Evolutionary conservation across 345 rosid genomes (phyloP).

Genomic region (Salix arbutifolia): DNA sequence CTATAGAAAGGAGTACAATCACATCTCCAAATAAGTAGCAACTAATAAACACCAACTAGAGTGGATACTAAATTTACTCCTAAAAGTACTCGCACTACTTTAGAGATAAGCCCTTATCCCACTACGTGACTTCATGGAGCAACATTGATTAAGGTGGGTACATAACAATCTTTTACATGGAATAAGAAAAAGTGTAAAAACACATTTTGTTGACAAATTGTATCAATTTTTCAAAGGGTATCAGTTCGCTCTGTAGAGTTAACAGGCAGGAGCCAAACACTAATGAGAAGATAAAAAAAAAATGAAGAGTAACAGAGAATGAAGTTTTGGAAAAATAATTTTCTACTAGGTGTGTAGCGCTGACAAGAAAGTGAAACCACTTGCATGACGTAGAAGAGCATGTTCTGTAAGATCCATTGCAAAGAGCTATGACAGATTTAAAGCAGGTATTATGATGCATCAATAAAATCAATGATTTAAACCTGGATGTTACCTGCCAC

Average conservation of each 20-base stretch:
- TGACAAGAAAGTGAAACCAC: not conserved
- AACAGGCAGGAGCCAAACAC: no score
- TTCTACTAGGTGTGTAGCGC: not conserved
- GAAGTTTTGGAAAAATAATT: not conserved
- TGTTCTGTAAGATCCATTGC: not conserved
- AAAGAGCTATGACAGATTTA: not conserved
- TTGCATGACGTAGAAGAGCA: not conserved
- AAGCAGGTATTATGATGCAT: not conserved
- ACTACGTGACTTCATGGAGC: not conserved
- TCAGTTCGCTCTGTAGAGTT: not conserved
- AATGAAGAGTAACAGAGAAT: no score
- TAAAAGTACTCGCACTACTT: not conserved
- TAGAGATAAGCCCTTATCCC: not conserved
- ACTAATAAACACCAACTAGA: not conserved
- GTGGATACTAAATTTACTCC: not conserved
- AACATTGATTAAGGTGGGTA: no score
- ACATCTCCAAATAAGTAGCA: not conserved
- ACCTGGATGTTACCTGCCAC: slow-evolving; percentile 23
- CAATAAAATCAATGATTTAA: not conserved
- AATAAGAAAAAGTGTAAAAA: not conserved
- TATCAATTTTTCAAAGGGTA: not conserved
- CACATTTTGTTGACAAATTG: not conserved
- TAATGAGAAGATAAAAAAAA: no score
- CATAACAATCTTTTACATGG: not conserved
- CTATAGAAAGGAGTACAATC: not conserved